These are phyloP conservation scores for Coemansia guatemalensis DNA, from an alignment of 192 early-diverging fungal species.

Conservation along the genomic window DNA sequence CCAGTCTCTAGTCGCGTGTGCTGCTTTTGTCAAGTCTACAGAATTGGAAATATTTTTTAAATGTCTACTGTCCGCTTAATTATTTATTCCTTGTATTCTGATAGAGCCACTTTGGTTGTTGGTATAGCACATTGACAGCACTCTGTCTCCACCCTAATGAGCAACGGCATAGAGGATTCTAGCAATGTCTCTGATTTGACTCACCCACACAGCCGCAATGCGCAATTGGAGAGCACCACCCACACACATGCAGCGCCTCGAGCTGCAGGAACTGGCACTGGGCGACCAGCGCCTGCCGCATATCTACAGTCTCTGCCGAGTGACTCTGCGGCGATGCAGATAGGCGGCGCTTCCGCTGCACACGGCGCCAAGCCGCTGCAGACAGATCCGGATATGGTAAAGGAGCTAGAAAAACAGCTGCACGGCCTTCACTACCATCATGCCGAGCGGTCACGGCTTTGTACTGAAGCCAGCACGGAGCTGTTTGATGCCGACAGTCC, in stretches of 20 bases:
- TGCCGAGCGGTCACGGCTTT: constrained; percentile 27
- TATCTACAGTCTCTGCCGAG: constrained; percentile 1
- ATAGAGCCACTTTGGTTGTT: background rate
- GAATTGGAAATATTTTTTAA: background rate
- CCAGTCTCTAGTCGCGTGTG: no score
- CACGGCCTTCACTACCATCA: constrained; percentile 29
- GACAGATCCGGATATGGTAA: background rate
- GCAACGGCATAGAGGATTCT: constrained; percentile 1
- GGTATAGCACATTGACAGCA: background rate
- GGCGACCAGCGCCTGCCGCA: background rate
- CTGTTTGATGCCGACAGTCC: constrained; percentile 46
- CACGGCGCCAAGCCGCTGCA: background rate
- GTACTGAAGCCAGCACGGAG: constrained; percentile 27
- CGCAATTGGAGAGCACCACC: constrained; percentile 1
- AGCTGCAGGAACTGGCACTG: background rate
- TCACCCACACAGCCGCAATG: constrained; percentile 1
- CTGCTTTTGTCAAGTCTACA: no score
- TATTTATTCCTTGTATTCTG: background rate
- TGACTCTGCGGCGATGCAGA: background rate
- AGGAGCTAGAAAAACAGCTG: background rate
- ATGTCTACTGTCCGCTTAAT: no score
- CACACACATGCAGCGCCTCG: background rate
- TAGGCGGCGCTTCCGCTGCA: constrained; percentile 5
- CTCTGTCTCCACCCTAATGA: constrained; percentile 9
- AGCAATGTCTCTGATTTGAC: constrained; percentile 12